phyloP scores from a whole-genome alignment of 2,329 filamentous ascomycete species.

The Alternaria angustiovoidea region DNA sequence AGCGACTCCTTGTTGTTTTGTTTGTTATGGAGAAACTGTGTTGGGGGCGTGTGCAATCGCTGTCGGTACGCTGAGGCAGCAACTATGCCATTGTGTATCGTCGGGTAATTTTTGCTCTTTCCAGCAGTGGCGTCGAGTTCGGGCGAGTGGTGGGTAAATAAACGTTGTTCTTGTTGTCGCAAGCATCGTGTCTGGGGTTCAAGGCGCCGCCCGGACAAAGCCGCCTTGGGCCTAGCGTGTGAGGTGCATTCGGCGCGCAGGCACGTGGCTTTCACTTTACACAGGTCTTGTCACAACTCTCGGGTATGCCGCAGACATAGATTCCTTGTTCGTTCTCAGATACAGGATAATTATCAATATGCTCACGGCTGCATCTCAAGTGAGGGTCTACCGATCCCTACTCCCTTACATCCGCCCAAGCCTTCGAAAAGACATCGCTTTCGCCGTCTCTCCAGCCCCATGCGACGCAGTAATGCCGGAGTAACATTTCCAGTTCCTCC shows the following conservation, averaged over 20 bases:
- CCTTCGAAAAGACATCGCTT: slow-evolving; percentile 40
- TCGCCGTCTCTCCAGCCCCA: slow-evolving; percentile 79
- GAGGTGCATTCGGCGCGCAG: slow-evolving; percentile 9
- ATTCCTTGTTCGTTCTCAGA: neutral
- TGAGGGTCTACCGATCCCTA: slow-evolving; percentile 6
- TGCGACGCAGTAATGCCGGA: slow-evolving; percentile 85
- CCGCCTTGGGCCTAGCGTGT: slow-evolving; percentile 22
- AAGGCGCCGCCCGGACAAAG: slow-evolving; percentile 19
- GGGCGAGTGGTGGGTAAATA: neutral
- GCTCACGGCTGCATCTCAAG: neutral
- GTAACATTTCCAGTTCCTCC: slow-evolving; percentile 90
- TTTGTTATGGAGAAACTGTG: slow-evolving; percentile 20
- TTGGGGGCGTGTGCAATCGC: neutral
- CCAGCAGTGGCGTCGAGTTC: neutral
- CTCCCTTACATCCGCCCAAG: slow-evolving; percentile 42
- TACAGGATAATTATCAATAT: neutral
- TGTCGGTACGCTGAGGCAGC: neutral
- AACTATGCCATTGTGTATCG: slow-evolving; percentile 4
- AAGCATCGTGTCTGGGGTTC: slow-evolving; percentile 16
- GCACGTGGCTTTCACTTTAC: slow-evolving; percentile 10
- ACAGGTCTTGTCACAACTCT: neutral
- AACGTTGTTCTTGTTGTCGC: slow-evolving; percentile 17
- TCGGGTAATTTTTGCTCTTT: neutral
- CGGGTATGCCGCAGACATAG: neutral
- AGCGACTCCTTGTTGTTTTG: slow-evolving; percentile 13